Evolutionary conservation across 2,329 filamentous ascomycete genomes (phyloP).

Genomic region (Apiospora aurea): DNA sequence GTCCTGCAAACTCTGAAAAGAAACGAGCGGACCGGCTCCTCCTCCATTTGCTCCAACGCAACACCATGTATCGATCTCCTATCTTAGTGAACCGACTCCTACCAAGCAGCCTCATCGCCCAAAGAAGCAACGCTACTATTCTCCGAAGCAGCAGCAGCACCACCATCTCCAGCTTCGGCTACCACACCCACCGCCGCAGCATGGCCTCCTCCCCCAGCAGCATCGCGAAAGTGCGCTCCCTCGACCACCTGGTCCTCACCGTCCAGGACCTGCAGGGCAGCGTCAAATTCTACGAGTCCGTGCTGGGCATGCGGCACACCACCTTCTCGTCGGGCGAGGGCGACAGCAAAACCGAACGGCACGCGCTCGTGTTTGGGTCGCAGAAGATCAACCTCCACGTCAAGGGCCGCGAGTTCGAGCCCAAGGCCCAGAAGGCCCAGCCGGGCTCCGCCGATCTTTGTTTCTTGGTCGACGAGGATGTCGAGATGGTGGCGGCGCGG

Average conservation of each 20-base stretch:
- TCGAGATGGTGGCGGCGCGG: constrained; percentile 52
- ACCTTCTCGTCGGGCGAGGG: constrained; percentile 51
- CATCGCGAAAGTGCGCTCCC: constrained; percentile 46
- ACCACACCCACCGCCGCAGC: background rate
- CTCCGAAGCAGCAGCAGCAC: background rate
- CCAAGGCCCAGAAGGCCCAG: constrained; percentile 60
- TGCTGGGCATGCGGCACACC: constrained; percentile 64
- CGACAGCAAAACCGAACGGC: constrained; percentile 42
- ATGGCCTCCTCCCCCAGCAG: background rate
- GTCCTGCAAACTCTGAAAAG: background rate
- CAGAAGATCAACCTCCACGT: constrained; percentile 70
- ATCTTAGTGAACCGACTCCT: background rate
- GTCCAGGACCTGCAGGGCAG: constrained; percentile 56
- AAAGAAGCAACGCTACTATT: background rate
- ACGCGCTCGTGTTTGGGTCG: constrained; percentile 62
- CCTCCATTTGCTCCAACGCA: background rate
- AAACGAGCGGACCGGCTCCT: no score
- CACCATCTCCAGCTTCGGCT: background rate
- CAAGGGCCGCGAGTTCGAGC: constrained; percentile 64
- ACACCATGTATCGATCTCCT: background rate
- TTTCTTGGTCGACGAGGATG: constrained; percentile 60
- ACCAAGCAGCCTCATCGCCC: background rate
- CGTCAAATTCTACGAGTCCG: constrained; percentile 58
- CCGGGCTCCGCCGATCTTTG: constrained; percentile 67
- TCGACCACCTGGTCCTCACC: constrained; percentile 69